Percentiles rank a stretch among this genome's conserved stretches.
Conservation (phyloP, 345 rosid genomes). For the Conringia planisiliqua region DNA sequence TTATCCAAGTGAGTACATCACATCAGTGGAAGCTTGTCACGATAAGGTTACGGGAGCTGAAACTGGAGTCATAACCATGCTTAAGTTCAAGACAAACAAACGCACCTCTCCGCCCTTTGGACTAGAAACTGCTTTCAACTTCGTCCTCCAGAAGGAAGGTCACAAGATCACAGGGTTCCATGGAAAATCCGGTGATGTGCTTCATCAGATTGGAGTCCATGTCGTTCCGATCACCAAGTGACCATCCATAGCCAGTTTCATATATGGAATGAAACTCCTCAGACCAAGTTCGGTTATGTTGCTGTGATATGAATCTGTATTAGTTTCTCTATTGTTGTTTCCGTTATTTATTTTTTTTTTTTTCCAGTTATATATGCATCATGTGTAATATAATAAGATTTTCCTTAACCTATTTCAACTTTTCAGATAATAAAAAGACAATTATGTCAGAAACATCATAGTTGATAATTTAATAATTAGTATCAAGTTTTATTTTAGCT, state of each 20-base stretch:
- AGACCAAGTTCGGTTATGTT: neutral
- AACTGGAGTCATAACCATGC: conserved; percentile 2
- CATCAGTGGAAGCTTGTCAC: neutral
- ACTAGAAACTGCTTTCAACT: neutral
- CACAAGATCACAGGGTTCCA: conserved; percentile 18
- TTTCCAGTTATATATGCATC: neutral
- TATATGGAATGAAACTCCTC: neutral
- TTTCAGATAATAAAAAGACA: neutral
- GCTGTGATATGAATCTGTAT: neutral
- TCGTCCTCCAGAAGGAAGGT: neutral
- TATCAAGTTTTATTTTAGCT: no score
- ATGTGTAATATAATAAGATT: neutral
- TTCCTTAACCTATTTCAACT: neutral
- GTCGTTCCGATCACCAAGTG: neutral
- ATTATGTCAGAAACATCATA: no score
- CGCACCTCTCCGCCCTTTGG: neutral
- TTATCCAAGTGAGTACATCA: conserved; percentile 7
- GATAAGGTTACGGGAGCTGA: neutral
- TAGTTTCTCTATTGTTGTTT: neutral
- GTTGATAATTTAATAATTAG: no score
- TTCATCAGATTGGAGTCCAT: conserved; percentile 16
- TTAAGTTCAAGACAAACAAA: conserved; percentile 13
- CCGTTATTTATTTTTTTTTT: no score
- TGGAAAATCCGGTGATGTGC: conserved; percentile 4
- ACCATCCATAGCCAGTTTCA: neutral